Conservation (phyloP, 352 stramenopile genomes). For the Phytophthora podocarpi region DNA sequence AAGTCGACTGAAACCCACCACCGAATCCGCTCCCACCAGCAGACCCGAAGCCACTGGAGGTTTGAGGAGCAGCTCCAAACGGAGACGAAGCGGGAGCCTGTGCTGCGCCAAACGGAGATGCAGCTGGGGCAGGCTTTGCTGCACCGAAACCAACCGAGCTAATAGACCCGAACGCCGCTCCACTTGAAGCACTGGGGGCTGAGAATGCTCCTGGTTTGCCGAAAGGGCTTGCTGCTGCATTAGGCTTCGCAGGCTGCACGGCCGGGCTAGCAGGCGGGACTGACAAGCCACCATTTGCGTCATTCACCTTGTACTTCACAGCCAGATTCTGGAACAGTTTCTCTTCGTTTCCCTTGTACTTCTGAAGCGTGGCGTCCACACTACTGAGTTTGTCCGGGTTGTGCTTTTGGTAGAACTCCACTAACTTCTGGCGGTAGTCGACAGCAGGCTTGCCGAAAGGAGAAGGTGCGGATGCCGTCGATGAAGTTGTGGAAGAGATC, state of each 20-base stretch:
- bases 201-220: slow-evolving; percentile 61
- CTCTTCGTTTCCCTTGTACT: slow-evolving; percentile 89
- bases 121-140: slow-evolving; percentile 23
- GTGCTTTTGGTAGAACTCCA: slow-evolving; percentile 92
- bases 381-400: slow-evolving; percentile 90
- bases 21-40: slow-evolving; percentile 37
- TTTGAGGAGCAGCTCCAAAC: slow-evolving; percentile 44
- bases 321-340: slow-evolving; percentile 78
- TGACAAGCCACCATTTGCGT: slow-evolving; percentile 1
- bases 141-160: slow-evolving; percentile 51
- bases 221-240: slow-evolving; percentile 62
- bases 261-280: slow-evolving; percentile 38
- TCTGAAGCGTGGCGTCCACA: slow-evolving; percentile 88
- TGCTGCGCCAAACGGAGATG: slow-evolving; percentile 50
- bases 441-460: slow-evolving; percentile 51
- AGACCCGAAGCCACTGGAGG: slow-evolving; percentile 29
- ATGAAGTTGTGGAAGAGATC: slow-evolving; percentile 15
- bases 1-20: slow-evolving; percentile 30
- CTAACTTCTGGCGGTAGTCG: slow-evolving; percentile 69
- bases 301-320: slow-evolving; percentile 75
- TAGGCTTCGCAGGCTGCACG: slow-evolving; percentile 43
- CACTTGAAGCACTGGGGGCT: slow-evolving; percentile 15
- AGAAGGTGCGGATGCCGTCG: slow-evolving; percentile 19
- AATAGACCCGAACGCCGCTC: slow-evolving; percentile 44
- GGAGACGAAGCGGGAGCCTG: slow-evolving; percentile 37